Evolutionary conservation across 495 filamentous ascomycete species (phyloP).

Genomic region (Podospora appendiculata): DNA sequence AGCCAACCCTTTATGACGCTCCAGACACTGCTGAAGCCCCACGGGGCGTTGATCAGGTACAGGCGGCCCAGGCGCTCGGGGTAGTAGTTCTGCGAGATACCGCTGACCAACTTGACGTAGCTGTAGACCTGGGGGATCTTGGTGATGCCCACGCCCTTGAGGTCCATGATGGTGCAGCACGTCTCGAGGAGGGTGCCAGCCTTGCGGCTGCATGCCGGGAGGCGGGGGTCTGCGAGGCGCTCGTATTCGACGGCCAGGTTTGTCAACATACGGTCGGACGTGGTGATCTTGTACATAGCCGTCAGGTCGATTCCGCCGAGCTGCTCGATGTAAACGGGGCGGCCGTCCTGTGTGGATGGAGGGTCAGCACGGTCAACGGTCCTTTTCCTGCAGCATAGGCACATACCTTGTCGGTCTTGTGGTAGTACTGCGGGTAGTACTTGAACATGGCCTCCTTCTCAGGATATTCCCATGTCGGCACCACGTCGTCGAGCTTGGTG

Average conservation of each 20-base stretch:
- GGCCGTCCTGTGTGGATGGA: slow-evolving; percentile 63
- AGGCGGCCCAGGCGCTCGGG: slow-evolving; percentile 82
- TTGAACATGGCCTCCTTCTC: slow-evolving; percentile 85
- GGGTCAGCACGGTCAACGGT: neutral
- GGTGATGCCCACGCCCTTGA: slow-evolving; percentile 83
- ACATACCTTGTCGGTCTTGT: slow-evolving; percentile 91
- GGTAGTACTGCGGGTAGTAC: slow-evolving; percentile 98
- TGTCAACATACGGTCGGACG: slow-evolving; percentile 83
- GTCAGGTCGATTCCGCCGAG: slow-evolving; percentile 86
- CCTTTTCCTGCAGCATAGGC: neutral
- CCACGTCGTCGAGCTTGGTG: slow-evolving; percentile 70
- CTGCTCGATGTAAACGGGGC: slow-evolving; percentile 95
- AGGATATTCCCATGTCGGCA: slow-evolving; percentile 72
- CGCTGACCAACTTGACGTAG: slow-evolving; percentile 60
- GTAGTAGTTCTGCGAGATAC: slow-evolving; percentile 91
- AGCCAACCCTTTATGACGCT: slow-evolving; percentile 81
- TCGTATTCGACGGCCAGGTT: slow-evolving; percentile 97
- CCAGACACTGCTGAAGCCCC: slow-evolving; percentile 83
- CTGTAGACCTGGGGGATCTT: slow-evolving; percentile 70
- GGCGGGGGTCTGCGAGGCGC: slow-evolving; percentile 82
- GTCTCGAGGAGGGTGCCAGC: slow-evolving; percentile 85
- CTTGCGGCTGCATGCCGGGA: slow-evolving; percentile 94
- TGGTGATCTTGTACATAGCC: slow-evolving; percentile 85
- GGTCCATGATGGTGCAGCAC: slow-evolving; percentile 93
- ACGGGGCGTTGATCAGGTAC: slow-evolving; percentile 96